These are phyloP conservation scores for Entomortierella lignicola DNA, from an alignment of 192 early-diverging fungal species.

Conservation along the genomic window DNA sequence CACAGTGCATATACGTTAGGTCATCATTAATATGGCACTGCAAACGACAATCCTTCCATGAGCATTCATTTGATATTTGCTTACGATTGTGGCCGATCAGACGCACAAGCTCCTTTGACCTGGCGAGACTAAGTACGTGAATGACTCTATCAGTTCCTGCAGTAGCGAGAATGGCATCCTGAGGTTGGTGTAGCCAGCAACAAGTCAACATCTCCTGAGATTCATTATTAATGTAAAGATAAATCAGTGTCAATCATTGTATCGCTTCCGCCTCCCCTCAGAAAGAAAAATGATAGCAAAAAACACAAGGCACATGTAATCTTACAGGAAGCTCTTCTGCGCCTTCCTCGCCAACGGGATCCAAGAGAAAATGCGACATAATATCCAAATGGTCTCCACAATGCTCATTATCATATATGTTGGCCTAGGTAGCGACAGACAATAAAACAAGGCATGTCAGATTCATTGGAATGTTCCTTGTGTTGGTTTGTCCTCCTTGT, in stretches of 20 bases:
- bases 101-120: slow-evolving; percentile 71
- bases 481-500: slow-evolving; percentile 59
- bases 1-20: background rate
- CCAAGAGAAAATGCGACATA: slow-evolving; percentile 88
- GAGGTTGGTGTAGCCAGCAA: slow-evolving; percentile 77
- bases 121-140: slow-evolving; percentile 80
- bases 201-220: slow-evolving; percentile 67
- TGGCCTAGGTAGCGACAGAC: slow-evolving; percentile 62
- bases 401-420: slow-evolving; percentile 93
- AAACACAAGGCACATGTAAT: background rate
- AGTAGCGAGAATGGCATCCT: slow-evolving; percentile 77
- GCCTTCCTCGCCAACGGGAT: slow-evolving; percentile 45
- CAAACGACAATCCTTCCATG: background rate
- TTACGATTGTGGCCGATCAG: slow-evolving; percentile 73
- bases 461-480: slow-evolving; percentile 58
- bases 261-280: too few species aligned
- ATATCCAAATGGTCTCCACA: slow-evolving; percentile 94
- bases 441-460: slow-evolving; percentile 40
- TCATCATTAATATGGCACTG: too few species aligned
- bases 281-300: too few species aligned
- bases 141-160: slow-evolving; percentile 73
- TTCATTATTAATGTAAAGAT: background rate
- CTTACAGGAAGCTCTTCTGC: slow-evolving; percentile 46
- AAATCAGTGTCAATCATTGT: too few species aligned
- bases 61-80: background rate